Evolutionary conservation across 2,329 filamentous ascomycete species (phyloP).

Genomic region (Sphaerostilbella broomeana): DNA sequence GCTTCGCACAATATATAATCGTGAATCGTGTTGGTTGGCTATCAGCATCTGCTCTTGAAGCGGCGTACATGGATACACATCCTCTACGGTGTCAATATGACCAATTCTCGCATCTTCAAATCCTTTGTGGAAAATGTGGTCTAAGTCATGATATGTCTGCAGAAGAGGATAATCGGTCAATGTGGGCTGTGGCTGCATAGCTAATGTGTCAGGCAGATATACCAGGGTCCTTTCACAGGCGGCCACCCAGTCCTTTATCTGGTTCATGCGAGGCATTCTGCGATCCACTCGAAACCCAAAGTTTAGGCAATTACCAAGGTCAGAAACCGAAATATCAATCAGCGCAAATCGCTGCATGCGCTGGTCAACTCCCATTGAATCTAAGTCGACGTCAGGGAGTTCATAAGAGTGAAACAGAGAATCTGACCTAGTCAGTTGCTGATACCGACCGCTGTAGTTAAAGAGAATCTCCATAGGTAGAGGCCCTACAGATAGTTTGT

Average conservation of each 20-base stretch:
- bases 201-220: slow-evolving; percentile 18
- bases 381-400: neutral
- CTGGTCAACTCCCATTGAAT: too few relatives aligned
- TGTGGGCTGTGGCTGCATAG: too few relatives aligned
- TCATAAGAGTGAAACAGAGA: neutral
- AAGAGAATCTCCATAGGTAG: slow-evolving; percentile 27
- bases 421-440: slow-evolving; percentile 2
- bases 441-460: slow-evolving; percentile 18
- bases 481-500: slow-evolving; percentile 24
- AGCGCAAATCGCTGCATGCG: too few relatives aligned
- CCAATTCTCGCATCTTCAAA: too few relatives aligned
- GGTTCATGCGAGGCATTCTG: neutral
- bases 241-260: slow-evolving; percentile 1
- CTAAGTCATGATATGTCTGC: too few relatives aligned
- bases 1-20: too few relatives aligned
- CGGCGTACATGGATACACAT: slow-evolving; percentile 11
- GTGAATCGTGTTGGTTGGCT: too few relatives aligned
- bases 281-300: neutral
- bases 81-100: too few relatives aligned
- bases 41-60: slow-evolving; percentile 13
- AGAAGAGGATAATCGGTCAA: too few relatives aligned
- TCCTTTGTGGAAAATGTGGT: too few relatives aligned
- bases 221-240: slow-evolving; percentile 18
- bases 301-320: too few relatives aligned
- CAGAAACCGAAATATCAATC: too few relatives aligned